Base-by-base conservation (phyloP, 2,329 filamentous ascomycete species). In the Gremmenia infestans region DNA sequence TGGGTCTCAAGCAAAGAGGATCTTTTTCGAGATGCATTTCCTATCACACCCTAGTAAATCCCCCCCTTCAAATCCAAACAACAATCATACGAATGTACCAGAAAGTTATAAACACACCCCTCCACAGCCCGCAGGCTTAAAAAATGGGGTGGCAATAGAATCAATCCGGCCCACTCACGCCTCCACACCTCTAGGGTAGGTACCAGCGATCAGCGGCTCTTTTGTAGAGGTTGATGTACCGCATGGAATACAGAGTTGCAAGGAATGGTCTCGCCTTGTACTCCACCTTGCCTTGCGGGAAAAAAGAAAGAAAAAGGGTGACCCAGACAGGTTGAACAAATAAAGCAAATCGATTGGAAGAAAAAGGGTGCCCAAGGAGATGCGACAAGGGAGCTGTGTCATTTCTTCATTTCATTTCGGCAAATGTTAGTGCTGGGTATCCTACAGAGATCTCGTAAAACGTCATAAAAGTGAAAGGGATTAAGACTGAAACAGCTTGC, bases 191-290 rank as follows among this genome's bases (percentile, higher is more conserved):
- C 48, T 43, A 37, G 58, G 48, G 59, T 53, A 65, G 63, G 63
- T 63, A 61, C 63, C 59, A 39, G 48, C 15, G 25, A 57, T 40
- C 12, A 17, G 37, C 55, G 51, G 50, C 60, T 59, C 60, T 47
- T 23, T 47, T 48, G 43, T 28, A 40, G 59, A 65, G 66, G 57
- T 71, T 61, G 60, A 78, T 87, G 60, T 87, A 81, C 82, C 83
- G 83, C 83, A 85, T 83, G 81, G 83, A 86, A 86, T 87, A 87
- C 83, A 86, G 81, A 86, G 82, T 77, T 68, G 79, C 83, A 87
- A 87, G 83, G 83, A 87, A 82, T 75, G 76, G 71, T 83, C 83
- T 86, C 82, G 81, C 83, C 83, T 87, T 87, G 83, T 81, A 82
- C 83, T 87, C 83, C 83, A 87, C 83, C 83, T 82, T 79, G 82